Conservation (phyloP, 768 basidiomycete genomes). For the Vararia minispora region DNA sequence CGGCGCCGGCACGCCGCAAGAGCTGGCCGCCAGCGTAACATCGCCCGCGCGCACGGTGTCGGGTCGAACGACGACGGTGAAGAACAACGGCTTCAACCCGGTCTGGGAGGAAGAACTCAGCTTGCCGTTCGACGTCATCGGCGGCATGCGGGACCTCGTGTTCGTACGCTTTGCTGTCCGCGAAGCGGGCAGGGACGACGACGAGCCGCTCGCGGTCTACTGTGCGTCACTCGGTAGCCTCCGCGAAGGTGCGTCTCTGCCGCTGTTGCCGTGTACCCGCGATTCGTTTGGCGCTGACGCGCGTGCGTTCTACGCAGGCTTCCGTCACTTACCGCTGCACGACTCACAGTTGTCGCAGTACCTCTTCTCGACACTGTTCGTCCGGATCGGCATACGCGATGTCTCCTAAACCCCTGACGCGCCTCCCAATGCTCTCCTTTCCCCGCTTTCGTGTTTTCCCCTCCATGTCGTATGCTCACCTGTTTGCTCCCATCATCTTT, state of each 20-base stretch:
- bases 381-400: slow-evolving; percentile 43
- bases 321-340: slow-evolving; percentile 81
- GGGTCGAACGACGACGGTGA: slow-evolving; percentile 49
- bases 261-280: slow-evolving; percentile 18
- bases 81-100: slow-evolving; percentile 91
- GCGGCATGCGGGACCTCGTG: slow-evolving; percentile 70
- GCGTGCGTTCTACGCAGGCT: slow-evolving; percentile 42
- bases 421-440: too few species aligned
- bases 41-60: slow-evolving; percentile 35
- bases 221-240: slow-evolving; percentile 63
- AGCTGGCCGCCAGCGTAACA: slow-evolving; percentile 15
- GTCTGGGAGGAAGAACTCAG: slow-evolving; percentile 64
- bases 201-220: slow-evolving; percentile 61
- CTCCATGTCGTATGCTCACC: too few species aligned
- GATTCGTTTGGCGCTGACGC: slow-evolving; percentile 16
- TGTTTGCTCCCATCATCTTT: too few species aligned
- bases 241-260: slow-evolving; percentile 45
- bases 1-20: slow-evolving; percentile 7
- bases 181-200: slow-evolving; percentile 50
- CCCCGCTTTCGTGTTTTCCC: too few species aligned
- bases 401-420: too few species aligned
- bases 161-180: slow-evolving; percentile 75
- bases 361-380: slow-evolving; percentile 90
- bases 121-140: slow-evolving; percentile 67
- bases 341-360: slow-evolving; percentile 82